Percentiles rank a stretch among this genome's conserved stretches.
phyloP scores from a whole-genome alignment of 2,329 filamentous ascomycete genomes.

The Colletotrichum siamense region DNA sequence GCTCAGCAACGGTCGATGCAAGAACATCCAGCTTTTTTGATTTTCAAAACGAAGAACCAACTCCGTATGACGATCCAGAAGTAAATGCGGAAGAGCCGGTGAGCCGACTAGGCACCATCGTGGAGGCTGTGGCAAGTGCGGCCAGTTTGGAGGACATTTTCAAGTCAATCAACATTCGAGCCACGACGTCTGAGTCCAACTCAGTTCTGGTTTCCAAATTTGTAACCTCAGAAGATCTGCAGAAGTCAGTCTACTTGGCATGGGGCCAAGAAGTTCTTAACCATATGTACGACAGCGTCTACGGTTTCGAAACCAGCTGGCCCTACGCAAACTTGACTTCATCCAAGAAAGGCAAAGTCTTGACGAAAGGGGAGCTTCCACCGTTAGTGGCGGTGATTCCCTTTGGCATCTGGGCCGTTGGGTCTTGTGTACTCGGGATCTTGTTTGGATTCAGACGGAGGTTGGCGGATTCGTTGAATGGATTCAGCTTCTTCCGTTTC shows the following conservation, averaged over 20 bases:
- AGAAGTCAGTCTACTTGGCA: not conserved
- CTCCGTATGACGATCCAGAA: no score
- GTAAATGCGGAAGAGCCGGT: not conserved
- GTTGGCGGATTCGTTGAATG: not conserved
- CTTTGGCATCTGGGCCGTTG: not conserved
- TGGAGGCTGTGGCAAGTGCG: rapidly evolving
- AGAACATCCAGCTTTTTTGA: not conserved
- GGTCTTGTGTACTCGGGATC: not conserved
- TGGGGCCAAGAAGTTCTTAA: not conserved
- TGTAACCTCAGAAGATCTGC: not conserved
- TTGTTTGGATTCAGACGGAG: not conserved
- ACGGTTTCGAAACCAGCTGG: not conserved
- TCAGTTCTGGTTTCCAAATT: not conserved
- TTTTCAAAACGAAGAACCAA: not conserved
- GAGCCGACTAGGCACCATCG: not conserved
- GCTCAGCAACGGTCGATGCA: not conserved
- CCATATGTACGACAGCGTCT: not conserved
- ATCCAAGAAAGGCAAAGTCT: not conserved
- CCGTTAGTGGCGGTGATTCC: not conserved
- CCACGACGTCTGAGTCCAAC: not conserved
- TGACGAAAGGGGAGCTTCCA: not conserved
- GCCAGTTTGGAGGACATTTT: not conserved
- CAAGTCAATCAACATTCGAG: not conserved
- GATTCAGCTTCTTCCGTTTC: not conserved
- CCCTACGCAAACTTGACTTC: not conserved